Conservation (phyloP, 2,329 filamentous ascomycete genomes). For the Fusarium xyrophilum region DNA sequence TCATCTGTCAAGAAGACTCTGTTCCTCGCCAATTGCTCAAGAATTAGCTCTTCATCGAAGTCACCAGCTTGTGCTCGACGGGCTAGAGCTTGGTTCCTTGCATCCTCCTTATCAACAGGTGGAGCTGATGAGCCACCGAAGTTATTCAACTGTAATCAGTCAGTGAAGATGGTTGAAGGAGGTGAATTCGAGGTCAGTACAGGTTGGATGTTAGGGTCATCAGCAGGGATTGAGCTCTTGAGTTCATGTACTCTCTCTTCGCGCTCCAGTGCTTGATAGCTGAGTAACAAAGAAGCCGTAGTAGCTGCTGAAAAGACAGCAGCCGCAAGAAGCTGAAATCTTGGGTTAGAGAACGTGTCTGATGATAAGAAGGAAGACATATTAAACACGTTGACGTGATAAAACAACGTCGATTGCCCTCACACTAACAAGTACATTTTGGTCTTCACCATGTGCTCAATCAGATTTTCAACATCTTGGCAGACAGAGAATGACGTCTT, state of each 20-base stretch:
- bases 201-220: conserved; percentile 28
- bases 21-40: conserved; percentile 94
- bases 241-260: conserved; percentile 62
- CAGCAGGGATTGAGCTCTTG: conserved; percentile 64
- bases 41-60: conserved; percentile 80
- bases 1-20: conserved; percentile 86
- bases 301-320: conserved; percentile 70
- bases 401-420: background rate
- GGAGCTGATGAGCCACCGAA: conserved; percentile 61
- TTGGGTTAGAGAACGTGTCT: conserved; percentile 54
- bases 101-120: conserved; percentile 65
- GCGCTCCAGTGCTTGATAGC: conserved; percentile 66
- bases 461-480: conserved; percentile 19
- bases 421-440: background rate
- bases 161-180: conserved; percentile 3
- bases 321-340: conserved; percentile 71
- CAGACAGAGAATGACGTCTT: conserved; percentile 20
- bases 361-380: conserved; percentile 55
- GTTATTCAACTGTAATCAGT: conserved; percentile 61
- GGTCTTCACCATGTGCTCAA: conserved; percentile 4
- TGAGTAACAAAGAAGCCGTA: conserved; percentile 66
- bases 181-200: conserved; percentile 14
- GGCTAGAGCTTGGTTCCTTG: conserved; percentile 64
- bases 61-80: conserved; percentile 67
- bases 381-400: conserved; percentile 25